Conservation (phyloP, 331 rosid genomes). For the Prunus yedoensis region DNA sequence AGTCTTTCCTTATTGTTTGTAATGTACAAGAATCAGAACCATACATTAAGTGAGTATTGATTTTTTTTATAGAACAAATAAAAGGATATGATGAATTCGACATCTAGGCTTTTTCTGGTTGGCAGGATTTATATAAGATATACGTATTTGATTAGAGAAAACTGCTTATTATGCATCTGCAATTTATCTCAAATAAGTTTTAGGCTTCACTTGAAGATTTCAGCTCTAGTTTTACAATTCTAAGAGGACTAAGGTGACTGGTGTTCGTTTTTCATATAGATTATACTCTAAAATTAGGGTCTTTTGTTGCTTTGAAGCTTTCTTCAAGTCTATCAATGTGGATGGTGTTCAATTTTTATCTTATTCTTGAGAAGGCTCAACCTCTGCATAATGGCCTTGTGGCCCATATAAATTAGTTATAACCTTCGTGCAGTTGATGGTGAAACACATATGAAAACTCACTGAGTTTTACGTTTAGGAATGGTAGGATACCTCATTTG, state of each 20-base stretch:
- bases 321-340: not conserved
- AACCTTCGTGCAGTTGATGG: not conserved
- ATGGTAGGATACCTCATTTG: not conserved
- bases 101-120: not conserved
- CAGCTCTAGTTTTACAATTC: no score
- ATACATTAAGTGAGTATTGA: not conserved
- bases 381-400: not conserved
- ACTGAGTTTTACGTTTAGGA: not conserved
- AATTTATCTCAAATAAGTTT: not conserved
- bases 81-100: not conserved
- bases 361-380: not conserved
- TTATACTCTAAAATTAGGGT: not conserved
- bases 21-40: not conserved
- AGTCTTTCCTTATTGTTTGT: not conserved
- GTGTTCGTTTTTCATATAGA: no score
- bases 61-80: not conserved
- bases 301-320: not conserved
- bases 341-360: not conserved
- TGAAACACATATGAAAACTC: not conserved
- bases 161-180: not conserved
- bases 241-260: not conserved
- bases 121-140: not conserved
- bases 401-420: not conserved
- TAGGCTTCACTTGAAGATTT: not conserved
- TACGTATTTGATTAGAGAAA: not conserved